Base-by-base conservation (phyloP, 768 basidiomycete genomes). In the Termitomyces titanicus region DNA sequence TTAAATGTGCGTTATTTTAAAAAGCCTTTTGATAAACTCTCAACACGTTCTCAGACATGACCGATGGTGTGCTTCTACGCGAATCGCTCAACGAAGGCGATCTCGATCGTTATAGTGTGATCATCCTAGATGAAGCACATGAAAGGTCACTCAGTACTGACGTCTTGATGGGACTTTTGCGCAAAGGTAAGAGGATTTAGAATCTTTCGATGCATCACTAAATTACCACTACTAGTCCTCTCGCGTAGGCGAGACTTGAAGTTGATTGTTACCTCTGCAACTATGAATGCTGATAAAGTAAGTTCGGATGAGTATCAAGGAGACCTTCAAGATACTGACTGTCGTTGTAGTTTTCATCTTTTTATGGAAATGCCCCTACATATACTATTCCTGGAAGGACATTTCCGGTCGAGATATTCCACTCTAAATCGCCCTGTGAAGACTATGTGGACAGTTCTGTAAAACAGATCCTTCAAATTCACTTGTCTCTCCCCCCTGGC, bases 281-380 rank as follows among this genome's bases (percentile, higher is more conserved):
- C 97, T 3, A 99, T 99, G 97, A 99, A 99, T 67, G 92, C 97
- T 0, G 94, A 97, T 47, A 99, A 99, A 85, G 94, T 91, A 60
- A 49, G 74, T 22, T 18, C 24, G 12, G 29, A 47, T 29, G 35
- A 38, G 3, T n/a, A 27, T 37, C 27, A 5, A 33, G 42, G n/a
- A 25, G 12, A 8, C n/a, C 17, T 48, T 3, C 24, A 6, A 17
- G 12, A 44, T 33, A 39, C 27, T 20, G 3, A 29, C 34, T 27
- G 3, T 25, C 20, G 12, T 51, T 51, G n/a, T 38, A 94, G 92
- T 99, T 99, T 73, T 97, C 97, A 15, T 74, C 72, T 13, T 98
- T 99, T 70, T 99, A 97, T 63, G 96, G 96, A 29, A 91, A 89
- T 63, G 96, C 96, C 0, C 95, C 95, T 0, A 88, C 84, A 31